These are phyloP conservation scores for Trametes cubensis DNA, from an alignment of 768 basidiomycete species.

Conservation along the genomic window DNA sequence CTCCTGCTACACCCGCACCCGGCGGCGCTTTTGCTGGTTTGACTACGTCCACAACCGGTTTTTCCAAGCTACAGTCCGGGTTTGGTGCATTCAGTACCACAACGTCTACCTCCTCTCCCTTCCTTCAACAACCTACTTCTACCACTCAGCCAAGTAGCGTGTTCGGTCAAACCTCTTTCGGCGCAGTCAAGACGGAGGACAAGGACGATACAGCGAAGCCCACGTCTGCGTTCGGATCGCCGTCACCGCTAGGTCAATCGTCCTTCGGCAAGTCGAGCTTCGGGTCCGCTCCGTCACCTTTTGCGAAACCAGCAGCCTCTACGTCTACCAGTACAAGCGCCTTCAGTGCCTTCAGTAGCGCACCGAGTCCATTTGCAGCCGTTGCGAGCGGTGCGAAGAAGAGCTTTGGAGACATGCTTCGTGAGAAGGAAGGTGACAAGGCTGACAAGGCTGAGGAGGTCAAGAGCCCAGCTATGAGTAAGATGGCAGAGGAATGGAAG, in stretches of 20 bases:
- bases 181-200: slow-evolving; percentile 3
- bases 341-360: slow-evolving; percentile 41
- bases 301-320: slow-evolving; percentile 29
- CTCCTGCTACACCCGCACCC: not conserved
- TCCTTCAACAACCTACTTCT: slow-evolving; percentile 8
- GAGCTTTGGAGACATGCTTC: slow-evolving; percentile 66
- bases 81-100: slow-evolving; percentile 25
- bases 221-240: slow-evolving; percentile 30
- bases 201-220: slow-evolving; percentile 14
- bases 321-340: slow-evolving; percentile 36
- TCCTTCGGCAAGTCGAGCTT: slow-evolving; percentile 26
- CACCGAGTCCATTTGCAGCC: slow-evolving; percentile 45
- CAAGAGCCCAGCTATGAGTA: slow-evolving; percentile 18
- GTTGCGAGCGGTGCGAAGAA: slow-evolving; percentile 39
- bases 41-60: slow-evolving; percentile 22
- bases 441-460: slow-evolving; percentile 9
- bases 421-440: slow-evolving; percentile 32
- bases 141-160: not conserved
- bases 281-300: slow-evolving; percentile 25
- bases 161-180: slow-evolving; percentile 16
- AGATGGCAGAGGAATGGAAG: slow-evolving; percentile 20
- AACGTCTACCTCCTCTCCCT: slow-evolving; percentile 11
- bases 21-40: slow-evolving; percentile 25
- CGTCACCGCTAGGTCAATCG: slow-evolving; percentile 22
- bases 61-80: slow-evolving; percentile 21